Conservation (phyloP, 2,329 filamentous ascomycete genomes). For the Arthrinium puccinioides region DNA sequence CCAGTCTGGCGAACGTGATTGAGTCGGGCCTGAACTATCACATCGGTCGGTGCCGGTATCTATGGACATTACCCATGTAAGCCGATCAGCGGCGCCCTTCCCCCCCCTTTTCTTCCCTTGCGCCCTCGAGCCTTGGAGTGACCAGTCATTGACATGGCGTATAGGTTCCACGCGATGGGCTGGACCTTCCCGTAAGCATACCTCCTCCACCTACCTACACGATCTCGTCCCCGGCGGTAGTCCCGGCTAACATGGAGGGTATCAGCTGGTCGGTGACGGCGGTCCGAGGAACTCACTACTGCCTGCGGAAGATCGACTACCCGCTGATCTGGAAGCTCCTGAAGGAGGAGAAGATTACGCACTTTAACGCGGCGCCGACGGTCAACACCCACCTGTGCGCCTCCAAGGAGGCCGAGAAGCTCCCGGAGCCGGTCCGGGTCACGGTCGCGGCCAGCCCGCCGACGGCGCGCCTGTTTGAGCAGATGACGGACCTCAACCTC, state of each 20-base stretch:
- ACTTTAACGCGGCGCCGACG: conserved; percentile 93
- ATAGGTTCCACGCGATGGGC: conserved; percentile 58
- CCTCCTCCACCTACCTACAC: too few relatives aligned
- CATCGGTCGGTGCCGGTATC: conserved; percentile 65
- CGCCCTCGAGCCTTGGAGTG: too few relatives aligned
- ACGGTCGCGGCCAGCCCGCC: conserved; percentile 92
- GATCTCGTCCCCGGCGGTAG: too few relatives aligned
- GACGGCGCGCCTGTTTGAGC: conserved; percentile 82
- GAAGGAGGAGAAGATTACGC: conserved; percentile 80
- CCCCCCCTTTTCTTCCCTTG: conserved; percentile 20
- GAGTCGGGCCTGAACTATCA: conserved; percentile 77
- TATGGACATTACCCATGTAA: conserved; percentile 91
- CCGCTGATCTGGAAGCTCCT: conserved; percentile 84
- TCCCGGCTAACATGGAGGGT: too few relatives aligned
- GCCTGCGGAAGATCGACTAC: conserved; percentile 91
- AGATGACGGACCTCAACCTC: conserved; percentile 78
- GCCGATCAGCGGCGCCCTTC: too few relatives aligned
- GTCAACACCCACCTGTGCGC: conserved; percentile 92
- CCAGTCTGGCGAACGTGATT: conserved; percentile 75
- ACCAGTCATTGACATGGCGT: conserved; percentile 7
- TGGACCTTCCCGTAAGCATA: conserved; percentile 73
- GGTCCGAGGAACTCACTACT: conserved; percentile 90
- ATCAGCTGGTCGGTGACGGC: conserved; percentile 75
- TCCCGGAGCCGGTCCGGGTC: conserved; percentile 69
- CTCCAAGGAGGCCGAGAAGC: conserved; percentile 62